Base-by-base conservation (phyloP, 2,329 filamentous ascomycete genomes). In the Cladosporium velox region DNA sequence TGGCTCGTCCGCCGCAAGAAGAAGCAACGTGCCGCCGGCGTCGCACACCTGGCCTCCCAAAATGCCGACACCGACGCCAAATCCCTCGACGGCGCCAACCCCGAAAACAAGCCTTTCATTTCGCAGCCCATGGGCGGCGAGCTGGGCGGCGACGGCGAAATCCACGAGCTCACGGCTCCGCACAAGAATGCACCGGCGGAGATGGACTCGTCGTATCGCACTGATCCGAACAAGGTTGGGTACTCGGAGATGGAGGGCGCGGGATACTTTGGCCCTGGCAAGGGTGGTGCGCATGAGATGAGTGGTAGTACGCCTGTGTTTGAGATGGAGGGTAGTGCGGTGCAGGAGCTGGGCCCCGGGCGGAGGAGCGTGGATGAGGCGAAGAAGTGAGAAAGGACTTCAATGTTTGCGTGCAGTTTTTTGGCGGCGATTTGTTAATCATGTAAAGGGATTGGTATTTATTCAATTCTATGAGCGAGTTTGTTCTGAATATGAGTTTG, bases 231-330 rank as follows among this genome's bases (percentile, higher is more conserved):
- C 49, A 72, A 72, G 60, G 70, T 70, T 21, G 74, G 73, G 6
- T 77, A 75, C 63, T 71, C 68, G 2, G 75, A 77, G 67, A 73
- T 77, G 73, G 73, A 74, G 26, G 72, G 71, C 10, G 69, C 68
- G 1, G 68, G 66, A 11, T 68, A 68, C 47, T 67, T 67, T 30
- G 70, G 67, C 26, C 65, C 67, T 32, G 70, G 68, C 21, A 67
- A 68, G 64, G 52, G 65, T 4, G 49, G 54, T 14, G 66, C 68
- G 44, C 66, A 71, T 64, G 73, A 74, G 61, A 68, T 73, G 65
- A 66, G 72, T 30, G 72, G 71, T 2, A 66, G 60, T 59, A 67
- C 67, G 52, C 67, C 63, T 44, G 67, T 75, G 4, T 75, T 68
- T 59, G 73, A 75, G 65, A 74, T 76, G 74, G 64, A 70, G 38